These are phyloP conservation scores for Lodderomyces metapsilosis DNA, from an alignment of 1,139 yeast genomes.

Conservation along the genomic window DNA sequence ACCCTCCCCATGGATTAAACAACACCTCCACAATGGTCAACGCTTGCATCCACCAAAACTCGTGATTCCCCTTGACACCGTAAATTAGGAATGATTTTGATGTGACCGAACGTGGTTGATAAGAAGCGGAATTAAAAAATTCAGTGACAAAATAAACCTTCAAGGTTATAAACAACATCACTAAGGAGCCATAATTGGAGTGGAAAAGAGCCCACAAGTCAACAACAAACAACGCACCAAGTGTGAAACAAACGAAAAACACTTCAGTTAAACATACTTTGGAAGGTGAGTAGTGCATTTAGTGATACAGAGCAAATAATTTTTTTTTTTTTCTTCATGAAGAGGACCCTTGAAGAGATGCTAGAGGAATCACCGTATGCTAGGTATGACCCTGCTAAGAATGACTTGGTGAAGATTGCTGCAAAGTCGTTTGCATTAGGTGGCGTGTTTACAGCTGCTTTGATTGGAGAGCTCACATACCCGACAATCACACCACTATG, in stretches of 20 bases:
- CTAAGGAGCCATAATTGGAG: constrained; percentile 10
- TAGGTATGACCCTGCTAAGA: constrained; percentile 28
- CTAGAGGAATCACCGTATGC: constrained; percentile 2
- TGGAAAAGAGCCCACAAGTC: constrained; percentile 4
- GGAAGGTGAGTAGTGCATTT: constrained; percentile 13
- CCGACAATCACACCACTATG: constrained; percentile 11
- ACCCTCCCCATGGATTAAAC: constrained; percentile 7
- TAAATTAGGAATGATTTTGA: constrained; percentile 36
- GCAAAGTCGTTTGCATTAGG: constrained; percentile 36
- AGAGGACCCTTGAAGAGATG: constrained; percentile 1
- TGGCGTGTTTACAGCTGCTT: constrained; percentile 19
- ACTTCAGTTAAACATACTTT: constrained; percentile 25
- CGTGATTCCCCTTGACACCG: constrained; percentile 36
- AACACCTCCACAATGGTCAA: constrained; percentile 27
- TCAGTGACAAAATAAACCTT: constrained; percentile 29
- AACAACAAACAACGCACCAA: constrained; percentile 20
- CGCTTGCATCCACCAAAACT: constrained; percentile 31
- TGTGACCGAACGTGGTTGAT: constrained; percentile 25
- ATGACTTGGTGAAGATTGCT: constrained; percentile 32
- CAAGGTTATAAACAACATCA: constrained; percentile 22
- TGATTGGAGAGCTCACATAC: constrained; percentile 4
- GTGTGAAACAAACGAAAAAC: constrained; percentile 17
- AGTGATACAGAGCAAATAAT: no score
- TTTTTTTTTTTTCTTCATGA: constrained; percentile 3
- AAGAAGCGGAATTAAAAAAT: constrained; percentile 26